Base-by-base conservation (phyloP, 768 basidiomycete species). In the Suillus spraguei region DNA sequence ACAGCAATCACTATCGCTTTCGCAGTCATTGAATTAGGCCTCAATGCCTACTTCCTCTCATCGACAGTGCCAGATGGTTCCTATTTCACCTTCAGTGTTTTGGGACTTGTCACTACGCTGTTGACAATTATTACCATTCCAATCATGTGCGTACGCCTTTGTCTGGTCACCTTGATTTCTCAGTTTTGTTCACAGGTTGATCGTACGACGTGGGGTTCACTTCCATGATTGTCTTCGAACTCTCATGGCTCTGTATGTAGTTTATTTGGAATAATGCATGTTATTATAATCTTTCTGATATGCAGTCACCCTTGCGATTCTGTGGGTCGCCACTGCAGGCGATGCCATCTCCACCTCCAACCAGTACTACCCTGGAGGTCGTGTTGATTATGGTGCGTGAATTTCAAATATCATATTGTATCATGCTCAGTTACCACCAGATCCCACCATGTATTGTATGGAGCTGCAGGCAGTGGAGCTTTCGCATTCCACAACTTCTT, bases 251-350 rank as follows among this genome's bases (percentile, higher is more conserved):
- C 60, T 67, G 79, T 81, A 64, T 67, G 79, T 59, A 42, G 6
- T 66, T 42, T 46, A 44, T 28, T 22, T 60, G 65, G 53, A 14
- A n/a, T 41, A 9, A 52, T 14, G 17, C 3, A 28, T 20, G 14
- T 16, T 22, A 17, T 9, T 35, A 46, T 39, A 59, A 36, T 42
- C 1, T 6, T 59, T 58, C 50, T 36, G 44, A 16, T 53, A 35
- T 14, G 11, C 60, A 78, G 78, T 62, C 24, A 6, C 76, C 53
- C 71, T 82, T 32, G 77, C 72, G 69, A 59, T 80, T 46, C 66
- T 82, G 38, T 82, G 77, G 81, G 72, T 82, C 32, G 74, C 78
- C 17, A 67, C 72, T 33, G 81, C 67, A 4, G 75, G 70, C 4
- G 66, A 74, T 42, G 60, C 78, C 2, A 71, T 69, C 16, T 11